Percentiles rank a stretch among this genome's conserved stretches.
These are phyloP conservation scores for Polytrichum formosum DNA, from an alignment of 225 moss, liverwort and hornwort species.

Conservation along the genomic window DNA sequence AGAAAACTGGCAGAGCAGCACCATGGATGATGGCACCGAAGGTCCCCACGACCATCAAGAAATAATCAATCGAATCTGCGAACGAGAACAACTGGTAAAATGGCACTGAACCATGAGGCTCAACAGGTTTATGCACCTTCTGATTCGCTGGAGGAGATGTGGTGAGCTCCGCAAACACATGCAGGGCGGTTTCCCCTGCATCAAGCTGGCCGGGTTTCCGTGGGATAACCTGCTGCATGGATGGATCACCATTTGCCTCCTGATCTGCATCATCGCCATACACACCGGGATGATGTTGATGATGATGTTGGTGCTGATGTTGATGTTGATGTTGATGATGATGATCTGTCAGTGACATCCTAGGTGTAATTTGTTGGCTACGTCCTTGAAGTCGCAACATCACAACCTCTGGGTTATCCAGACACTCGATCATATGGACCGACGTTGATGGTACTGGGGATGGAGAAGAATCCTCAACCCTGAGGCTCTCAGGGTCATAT, in stretches of 20 bases:
- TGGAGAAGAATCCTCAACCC: neutral
- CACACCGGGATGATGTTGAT: too few relatives aligned
- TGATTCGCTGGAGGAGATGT: neutral
- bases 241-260: too few relatives aligned
- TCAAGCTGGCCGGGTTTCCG: neutral
- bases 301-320: too few relatives aligned
- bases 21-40: slow-evolving; percentile 23
- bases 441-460: neutral
- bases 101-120: slow-evolving; percentile 14
- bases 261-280: too few relatives aligned
- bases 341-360: too few relatives aligned
- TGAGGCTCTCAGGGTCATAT: slow-evolving; percentile 2
- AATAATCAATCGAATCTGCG: slow-evolving; percentile 36
- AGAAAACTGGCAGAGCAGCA: slow-evolving; percentile 22
- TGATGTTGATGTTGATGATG: too few relatives aligned
- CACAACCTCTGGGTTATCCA: neutral
- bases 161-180: slow-evolving; percentile 8
- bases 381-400: slow-evolving; percentile 4
- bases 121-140: neutral
- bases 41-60: slow-evolving; percentile 22
- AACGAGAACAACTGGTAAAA: slow-evolving; percentile 31
- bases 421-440: neutral
- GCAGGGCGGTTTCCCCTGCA: slow-evolving; percentile 7
- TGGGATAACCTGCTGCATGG: too few relatives aligned
- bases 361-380: neutral